Base-by-base conservation (phyloP, 306 rosid genomes). In the Rubus idaeus region DNA sequence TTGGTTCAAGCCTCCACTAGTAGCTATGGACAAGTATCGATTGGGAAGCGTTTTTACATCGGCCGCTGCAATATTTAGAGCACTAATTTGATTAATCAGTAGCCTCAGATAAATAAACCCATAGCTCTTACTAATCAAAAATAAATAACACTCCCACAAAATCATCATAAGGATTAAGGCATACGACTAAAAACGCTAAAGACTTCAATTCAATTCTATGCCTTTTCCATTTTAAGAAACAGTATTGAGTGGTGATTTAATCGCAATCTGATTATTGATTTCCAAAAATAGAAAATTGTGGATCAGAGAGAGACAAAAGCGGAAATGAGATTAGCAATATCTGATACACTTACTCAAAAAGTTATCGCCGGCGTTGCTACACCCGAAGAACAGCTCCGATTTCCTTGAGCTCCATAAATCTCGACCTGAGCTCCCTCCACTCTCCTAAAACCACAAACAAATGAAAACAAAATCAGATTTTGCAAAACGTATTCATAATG, bases 1-100 rank as follows among this genome's bases (percentile, higher is more conserved):
- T 76, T 94, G 97, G 87, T 94, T 94, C 79, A 94, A 79, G 60
- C 98, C 98, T 81, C 97, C 98, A 71, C 97, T 92, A 3, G 97
- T 86, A 45, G 85, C 90, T 71, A 94, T 94, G 77, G 89, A 57
- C 88, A 94, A 84, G 78, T 86, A 89, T 41, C 95, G 85, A 77
- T 88, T 83, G 0, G 90, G 85, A 80, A 80, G 82, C 9, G 97
- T 94, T 84, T 90, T 94, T 72, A 12, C 80, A 75, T 82, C 77
- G 16, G 93, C 90, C n/a, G 82, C 98, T 94, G 89, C 41, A 82
- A 70, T 39, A 23, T 8, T 21, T 14, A 57, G 2, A 0, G 17
- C 40, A 57, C 30, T 21, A 41, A 26, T 16, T 58, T 55, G 10
- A 16, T 72, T 3, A 72, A 17, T 64, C 47, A 64, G 39, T 13